Conservation (phyloP, 352 stramenopile genomes). For the Albugo candida region DNA sequence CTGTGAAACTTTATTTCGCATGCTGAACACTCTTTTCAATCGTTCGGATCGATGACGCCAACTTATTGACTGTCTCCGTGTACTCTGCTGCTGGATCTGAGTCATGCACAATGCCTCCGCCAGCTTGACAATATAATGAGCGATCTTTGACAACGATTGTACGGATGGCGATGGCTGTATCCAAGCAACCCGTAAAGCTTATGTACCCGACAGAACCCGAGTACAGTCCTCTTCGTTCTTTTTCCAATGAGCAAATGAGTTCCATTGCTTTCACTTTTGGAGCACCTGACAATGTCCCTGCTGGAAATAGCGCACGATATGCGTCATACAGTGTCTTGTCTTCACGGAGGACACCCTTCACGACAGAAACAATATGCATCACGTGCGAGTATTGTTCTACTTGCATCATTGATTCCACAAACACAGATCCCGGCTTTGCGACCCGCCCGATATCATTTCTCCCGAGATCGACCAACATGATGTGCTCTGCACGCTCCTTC, state of each 20-base stretch:
- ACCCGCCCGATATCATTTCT: constrained; percentile 81
- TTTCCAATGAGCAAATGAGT: constrained; percentile 70
- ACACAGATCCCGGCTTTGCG: constrained; percentile 54
- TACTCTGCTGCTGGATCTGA: constrained; percentile 75
- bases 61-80: constrained; percentile 80
- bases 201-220: constrained; percentile 76
- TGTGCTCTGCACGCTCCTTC: constrained; percentile 83
- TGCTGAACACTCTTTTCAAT: constrained; percentile 36
- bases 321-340: constrained; percentile 77
- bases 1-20: too few relatives aligned
- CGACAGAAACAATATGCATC: constrained; percentile 83
- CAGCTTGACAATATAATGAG: constrained; percentile 69
- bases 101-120: constrained; percentile 79
- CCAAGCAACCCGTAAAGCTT: constrained; percentile 68
- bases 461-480: constrained; percentile 83
- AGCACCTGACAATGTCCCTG: constrained; percentile 70
- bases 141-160: constrained; percentile 68
- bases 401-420: constrained; percentile 74
- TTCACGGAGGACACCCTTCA: constrained; percentile 58
- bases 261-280: constrained; percentile 82
- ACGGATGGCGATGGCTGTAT: constrained; percentile 79
- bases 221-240: constrained; percentile 68
- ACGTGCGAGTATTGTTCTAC: constrained; percentile 86
- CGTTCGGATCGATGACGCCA: constrained; percentile 63
- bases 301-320: constrained; percentile 78